Conservation (phyloP, 129 eudicot species). For the Silybum marianum region DNA sequence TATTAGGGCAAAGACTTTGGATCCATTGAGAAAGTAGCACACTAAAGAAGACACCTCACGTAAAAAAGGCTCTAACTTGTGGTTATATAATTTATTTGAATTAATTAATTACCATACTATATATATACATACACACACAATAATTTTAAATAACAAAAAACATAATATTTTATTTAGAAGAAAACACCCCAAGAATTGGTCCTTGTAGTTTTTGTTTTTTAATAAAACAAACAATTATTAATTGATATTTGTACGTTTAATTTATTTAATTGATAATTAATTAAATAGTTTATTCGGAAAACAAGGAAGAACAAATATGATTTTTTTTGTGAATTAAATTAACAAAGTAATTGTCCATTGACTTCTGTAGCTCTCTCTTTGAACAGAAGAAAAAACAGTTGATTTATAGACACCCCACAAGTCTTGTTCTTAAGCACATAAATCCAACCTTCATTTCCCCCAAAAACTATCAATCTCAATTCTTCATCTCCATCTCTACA, state of each 20-base stretch:
- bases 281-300: not conserved
- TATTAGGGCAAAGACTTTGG: slow-evolving; percentile 47
- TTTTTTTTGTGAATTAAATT: not conserved
- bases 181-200: slow-evolving; percentile 6
- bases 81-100: slow-evolving; percentile 11
- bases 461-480: slow-evolving; percentile 20
- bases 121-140: no score
- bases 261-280: not conserved
- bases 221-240: not conserved
- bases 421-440: slow-evolving; percentile 48
- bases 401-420: slow-evolving; percentile 36
- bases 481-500: slow-evolving; percentile 7
- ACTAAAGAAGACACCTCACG: slow-evolving; percentile 40
- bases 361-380: slow-evolving; percentile 38
- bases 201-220: not conserved
- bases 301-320: slow-evolving; percentile 4
- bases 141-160: not conserved
- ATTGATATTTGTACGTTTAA: not conserved
- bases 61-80: slow-evolving; percentile 34
- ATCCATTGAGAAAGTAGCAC: slow-evolving; percentile 31
- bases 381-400: slow-evolving; percentile 30
- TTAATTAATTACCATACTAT: not conserved
- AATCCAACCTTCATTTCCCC: slow-evolving; percentile 38
- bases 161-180: not conserved
- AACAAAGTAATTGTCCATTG: slow-evolving; percentile 38